Percentiles rank a stretch among this genome's conserved stretches.
Conservation (phyloP, 1,284 basidiomycete species). For the Cryptococcus sp. region DNA sequence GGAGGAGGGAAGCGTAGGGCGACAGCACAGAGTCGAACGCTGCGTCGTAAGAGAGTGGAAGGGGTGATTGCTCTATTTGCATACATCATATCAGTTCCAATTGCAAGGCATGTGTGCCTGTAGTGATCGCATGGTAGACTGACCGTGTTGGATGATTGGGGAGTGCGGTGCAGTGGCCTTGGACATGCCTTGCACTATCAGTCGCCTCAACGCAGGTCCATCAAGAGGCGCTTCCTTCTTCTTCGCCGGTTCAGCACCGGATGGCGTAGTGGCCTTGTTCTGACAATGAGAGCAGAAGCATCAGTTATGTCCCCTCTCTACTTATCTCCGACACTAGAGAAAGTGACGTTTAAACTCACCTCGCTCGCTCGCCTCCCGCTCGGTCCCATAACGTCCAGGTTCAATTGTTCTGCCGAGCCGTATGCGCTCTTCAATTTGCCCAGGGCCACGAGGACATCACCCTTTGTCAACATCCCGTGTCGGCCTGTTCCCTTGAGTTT, state of each 20-base stretch:
- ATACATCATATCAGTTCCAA: conserved; percentile 1
- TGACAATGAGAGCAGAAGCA: not conserved
- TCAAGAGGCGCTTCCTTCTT: conserved; percentile 60
- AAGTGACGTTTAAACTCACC: conserved; percentile 18
- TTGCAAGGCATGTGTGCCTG: not conserved
- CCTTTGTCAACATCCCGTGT: conserved; percentile 87
- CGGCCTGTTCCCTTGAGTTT: conserved; percentile 68
- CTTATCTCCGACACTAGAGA: not conserved
- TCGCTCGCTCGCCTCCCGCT: conserved; percentile 43
- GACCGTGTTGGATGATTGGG: conserved; percentile 55
- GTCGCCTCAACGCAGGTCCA: conserved; percentile 66
- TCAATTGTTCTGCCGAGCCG: conserved; percentile 72
- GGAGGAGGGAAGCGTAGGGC: conserved; percentile 46
- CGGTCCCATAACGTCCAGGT: conserved; percentile 47
- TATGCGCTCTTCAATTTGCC: conserved; percentile 67
- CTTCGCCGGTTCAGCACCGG: conserved; percentile 15
- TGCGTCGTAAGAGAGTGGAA: conserved; percentile 37
- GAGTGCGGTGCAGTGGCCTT: conserved; percentile 63
- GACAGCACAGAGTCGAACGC: conserved; percentile 50
- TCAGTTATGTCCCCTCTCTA: conserved; percentile 4
- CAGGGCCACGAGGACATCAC: conserved; percentile 77
- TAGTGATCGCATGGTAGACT: conserved; percentile 24
- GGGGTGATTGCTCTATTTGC: conserved; percentile 24
- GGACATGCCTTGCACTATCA: conserved; percentile 70
- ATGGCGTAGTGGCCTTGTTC: conserved; percentile 24